Percentiles rank a stretch among this genome's conserved stretches.
Evolutionary conservation across 2,329 filamentous ascomycete species (phyloP).

Genomic region (Nigrospora sphaerica): DNA sequence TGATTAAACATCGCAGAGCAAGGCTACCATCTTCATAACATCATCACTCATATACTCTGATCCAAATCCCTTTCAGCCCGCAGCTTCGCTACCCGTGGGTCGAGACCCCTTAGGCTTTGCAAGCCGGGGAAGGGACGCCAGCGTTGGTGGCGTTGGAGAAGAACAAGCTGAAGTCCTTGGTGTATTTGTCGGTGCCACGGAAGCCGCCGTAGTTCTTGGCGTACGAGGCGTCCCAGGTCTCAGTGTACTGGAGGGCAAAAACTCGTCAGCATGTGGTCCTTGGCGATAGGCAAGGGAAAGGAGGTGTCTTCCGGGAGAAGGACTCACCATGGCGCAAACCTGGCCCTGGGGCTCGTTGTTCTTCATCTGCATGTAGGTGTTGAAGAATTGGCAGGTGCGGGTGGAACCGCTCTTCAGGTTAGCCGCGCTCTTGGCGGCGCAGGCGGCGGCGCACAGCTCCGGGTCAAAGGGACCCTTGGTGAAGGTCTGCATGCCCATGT

Average conservation of each 20-base stretch:
- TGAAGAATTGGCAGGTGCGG: slow-evolving; percentile 5
- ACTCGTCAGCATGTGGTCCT: too few relatives aligned
- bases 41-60: too few relatives aligned
- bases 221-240: slow-evolving; percentile 9
- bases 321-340: slow-evolving; percentile 8
- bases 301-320: too few relatives aligned
- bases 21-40: too few relatives aligned
- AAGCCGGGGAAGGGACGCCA: slow-evolving; percentile 1
- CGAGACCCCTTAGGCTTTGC: background rate
- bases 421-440: slow-evolving; percentile 8
- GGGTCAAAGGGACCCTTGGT: slow-evolving; percentile 7
- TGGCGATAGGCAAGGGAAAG: background rate
- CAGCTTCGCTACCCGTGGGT: background rate
- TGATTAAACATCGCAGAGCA: background rate
- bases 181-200: slow-evolving; percentile 18
- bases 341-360: slow-evolving; percentile 21
- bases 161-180: slow-evolving; percentile 16
- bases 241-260: background rate
- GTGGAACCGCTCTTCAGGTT: slow-evolving; percentile 1
- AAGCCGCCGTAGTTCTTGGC: slow-evolving; percentile 5
- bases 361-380: slow-evolving; percentile 16
- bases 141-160: slow-evolving; percentile 9
- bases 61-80: background rate
- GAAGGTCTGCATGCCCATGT: slow-evolving; percentile 16
- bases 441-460: slow-evolving; percentile 10